Evolutionary conservation across 225 moss, liverwort and hornwort genomes (phyloP).

Genomic region (Bryoerythrophyllum caledonicum): DNA sequence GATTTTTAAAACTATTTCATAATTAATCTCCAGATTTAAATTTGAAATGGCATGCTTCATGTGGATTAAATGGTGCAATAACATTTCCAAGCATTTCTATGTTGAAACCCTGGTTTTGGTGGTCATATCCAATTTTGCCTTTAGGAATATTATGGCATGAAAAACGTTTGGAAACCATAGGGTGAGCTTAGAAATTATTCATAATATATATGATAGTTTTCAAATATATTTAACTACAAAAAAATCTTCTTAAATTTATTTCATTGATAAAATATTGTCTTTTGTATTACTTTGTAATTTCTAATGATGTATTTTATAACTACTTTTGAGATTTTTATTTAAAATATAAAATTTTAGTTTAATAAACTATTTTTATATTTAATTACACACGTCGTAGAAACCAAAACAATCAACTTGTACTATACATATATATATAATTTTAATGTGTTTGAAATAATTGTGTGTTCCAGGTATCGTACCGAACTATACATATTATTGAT

Average conservation of each 20-base stretch:
- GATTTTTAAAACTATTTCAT: too few relatives aligned
- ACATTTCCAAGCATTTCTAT: conserved; percentile 73
- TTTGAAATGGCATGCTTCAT: conserved; percentile 69
- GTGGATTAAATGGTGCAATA: conserved; percentile 71
- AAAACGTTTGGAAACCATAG: conserved; percentile 57
- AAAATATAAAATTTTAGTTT: rapidly evolving
- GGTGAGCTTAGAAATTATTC: conserved; percentile 21
- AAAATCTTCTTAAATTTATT: rapidly evolving
- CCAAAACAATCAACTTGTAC: background rate
- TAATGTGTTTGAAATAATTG: background rate
- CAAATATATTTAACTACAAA: too few relatives aligned
- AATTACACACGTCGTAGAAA: background rate
- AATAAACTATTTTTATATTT: too few relatives aligned
- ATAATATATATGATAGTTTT: rapidly evolving
- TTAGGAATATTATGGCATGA: conserved; percentile 77
- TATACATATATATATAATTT: rapidly evolving
- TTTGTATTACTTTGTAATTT: too few relatives aligned
- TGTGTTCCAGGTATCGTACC: conserved; percentile 39
- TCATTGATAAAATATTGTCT: background rate
- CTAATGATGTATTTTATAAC: too few relatives aligned
- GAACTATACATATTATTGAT: conserved; percentile 44
- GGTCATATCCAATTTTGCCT: conserved; percentile 78
- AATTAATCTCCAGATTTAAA: conserved; percentile 49
- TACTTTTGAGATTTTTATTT: too few relatives aligned
- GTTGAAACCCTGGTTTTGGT: conserved; percentile 90